These are phyloP conservation scores for Conringia planisiliqua DNA, from an alignment of 345 rosid genomes.

Conservation along the genomic window DNA sequence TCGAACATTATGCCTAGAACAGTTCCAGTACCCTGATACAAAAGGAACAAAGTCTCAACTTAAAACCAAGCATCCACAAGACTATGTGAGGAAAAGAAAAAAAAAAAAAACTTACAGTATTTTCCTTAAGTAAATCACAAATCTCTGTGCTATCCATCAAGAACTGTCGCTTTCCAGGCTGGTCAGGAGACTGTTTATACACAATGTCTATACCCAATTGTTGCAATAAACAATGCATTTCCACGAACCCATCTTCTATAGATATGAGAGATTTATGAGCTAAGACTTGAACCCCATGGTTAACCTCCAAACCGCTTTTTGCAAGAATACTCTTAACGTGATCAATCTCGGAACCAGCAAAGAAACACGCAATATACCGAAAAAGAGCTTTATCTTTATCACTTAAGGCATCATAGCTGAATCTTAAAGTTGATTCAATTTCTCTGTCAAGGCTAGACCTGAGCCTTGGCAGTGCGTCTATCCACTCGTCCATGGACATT, in stretches of 20 bases:
- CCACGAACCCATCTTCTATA: background rate
- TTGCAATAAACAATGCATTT: background rate
- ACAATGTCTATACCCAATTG: background rate
- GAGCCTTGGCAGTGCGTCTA: background rate
- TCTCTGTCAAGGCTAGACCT: background rate
- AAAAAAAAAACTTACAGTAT: background rate
- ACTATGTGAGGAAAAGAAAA: background rate
- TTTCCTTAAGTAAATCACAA: background rate
- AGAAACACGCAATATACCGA: background rate
- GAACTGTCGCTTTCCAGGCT: background rate
- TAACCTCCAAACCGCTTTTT: background rate
- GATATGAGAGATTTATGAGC: background rate
- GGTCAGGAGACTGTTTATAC: background rate
- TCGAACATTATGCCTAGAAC: background rate
- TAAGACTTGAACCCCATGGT: background rate
- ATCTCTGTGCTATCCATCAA: background rate
- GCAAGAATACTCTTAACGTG: background rate
- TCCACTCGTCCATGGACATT: background rate
- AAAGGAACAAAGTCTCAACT: background rate
- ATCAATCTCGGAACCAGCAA: accelerated
- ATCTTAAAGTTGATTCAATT: background rate
- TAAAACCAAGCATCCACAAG: background rate
- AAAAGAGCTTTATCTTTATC: background rate
- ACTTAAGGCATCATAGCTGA: background rate
- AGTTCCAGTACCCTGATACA: background rate